Evolutionary conservation across 2,329 filamentous ascomycete genomes (phyloP).

Genomic region (Cladosporium sphaerospermum): DNA sequence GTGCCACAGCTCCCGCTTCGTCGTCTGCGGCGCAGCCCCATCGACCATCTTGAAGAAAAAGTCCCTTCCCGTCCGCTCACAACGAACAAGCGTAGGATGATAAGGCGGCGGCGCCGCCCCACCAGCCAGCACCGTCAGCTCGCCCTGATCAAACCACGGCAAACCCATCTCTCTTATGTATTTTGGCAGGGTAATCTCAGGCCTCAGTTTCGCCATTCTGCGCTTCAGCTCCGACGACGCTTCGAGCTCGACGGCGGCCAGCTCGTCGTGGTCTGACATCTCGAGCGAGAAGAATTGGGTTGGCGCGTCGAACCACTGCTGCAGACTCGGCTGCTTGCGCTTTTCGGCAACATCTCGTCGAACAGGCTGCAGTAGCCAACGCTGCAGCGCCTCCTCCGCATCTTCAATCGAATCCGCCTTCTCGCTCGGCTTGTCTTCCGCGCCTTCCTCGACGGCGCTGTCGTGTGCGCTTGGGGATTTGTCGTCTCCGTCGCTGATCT

Average conservation of each 20-base stretch:
- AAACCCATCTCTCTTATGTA: slow-evolving; percentile 82
- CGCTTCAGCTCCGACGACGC: slow-evolving; percentile 60
- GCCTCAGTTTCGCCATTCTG: slow-evolving; percentile 92
- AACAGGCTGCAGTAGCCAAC: slow-evolving; percentile 28
- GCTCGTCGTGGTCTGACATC: slow-evolving; percentile 18
- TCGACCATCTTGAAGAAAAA: slow-evolving; percentile 50
- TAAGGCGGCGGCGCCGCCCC: slow-evolving; percentile 59
- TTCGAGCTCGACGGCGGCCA: slow-evolving; percentile 22
- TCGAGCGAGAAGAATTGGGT: slow-evolving; percentile 27
- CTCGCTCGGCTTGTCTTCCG: neutral
- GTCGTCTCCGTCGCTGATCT: slow-evolving; percentile 15
- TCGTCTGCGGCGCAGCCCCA: slow-evolving; percentile 23
- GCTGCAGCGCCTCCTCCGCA: slow-evolving; percentile 22
- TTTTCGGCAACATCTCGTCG: slow-evolving; percentile 7
- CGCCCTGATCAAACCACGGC: slow-evolving; percentile 91
- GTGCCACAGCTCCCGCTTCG: slow-evolving; percentile 30
- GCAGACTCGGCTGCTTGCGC: slow-evolving; percentile 18
- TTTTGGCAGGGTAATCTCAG: slow-evolving; percentile 49
- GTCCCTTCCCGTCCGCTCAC: slow-evolving; percentile 95
- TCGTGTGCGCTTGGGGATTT: slow-evolving; percentile 14
- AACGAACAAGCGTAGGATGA: slow-evolving; percentile 75
- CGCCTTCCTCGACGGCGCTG: slow-evolving; percentile 19
- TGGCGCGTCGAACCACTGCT: slow-evolving; percentile 27
- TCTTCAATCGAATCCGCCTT: slow-evolving; percentile 12
- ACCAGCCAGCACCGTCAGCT: slow-evolving; percentile 93